Evolutionary conservation across 179 eudicot species (phyloP).

Genomic region (Silene noctiflora): DNA sequence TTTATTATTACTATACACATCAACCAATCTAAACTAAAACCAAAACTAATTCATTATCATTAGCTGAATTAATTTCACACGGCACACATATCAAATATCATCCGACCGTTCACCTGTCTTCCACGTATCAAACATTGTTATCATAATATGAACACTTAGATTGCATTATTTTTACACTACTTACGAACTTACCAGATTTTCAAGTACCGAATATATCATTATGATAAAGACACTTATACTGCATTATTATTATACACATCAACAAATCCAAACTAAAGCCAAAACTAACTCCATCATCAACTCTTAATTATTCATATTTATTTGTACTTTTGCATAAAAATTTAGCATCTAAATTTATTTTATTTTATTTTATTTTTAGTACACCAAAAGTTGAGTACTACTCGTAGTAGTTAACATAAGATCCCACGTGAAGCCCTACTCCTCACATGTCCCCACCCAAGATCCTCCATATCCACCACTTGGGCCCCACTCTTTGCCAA

Average conservation of each 20-base stretch:
- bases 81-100: no score
- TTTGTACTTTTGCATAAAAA: neutral
- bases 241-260: neutral
- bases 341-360: neutral
- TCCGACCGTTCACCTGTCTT: no score
- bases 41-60: no score
- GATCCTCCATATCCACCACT: slow-evolving; percentile 56
- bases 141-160: neutral
- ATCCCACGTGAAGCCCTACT: slow-evolving; percentile 44
- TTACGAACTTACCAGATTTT: no score
- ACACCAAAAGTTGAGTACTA: neutral
- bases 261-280: neutral
- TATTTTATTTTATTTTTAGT: no score
- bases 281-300: neutral
- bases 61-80: no score
- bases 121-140: no score
- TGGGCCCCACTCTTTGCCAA: neutral
- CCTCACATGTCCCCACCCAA: slow-evolving; percentile 36
- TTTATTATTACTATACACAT: no score
- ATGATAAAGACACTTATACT: no score
- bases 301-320: neutral
- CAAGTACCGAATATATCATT: no score
- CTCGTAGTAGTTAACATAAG: neutral
- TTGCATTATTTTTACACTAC: no score
- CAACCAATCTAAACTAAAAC: no score